Base-by-base conservation (phyloP, 192 early-diverging fungal species). In the Backusella mclennaniae region DNA sequence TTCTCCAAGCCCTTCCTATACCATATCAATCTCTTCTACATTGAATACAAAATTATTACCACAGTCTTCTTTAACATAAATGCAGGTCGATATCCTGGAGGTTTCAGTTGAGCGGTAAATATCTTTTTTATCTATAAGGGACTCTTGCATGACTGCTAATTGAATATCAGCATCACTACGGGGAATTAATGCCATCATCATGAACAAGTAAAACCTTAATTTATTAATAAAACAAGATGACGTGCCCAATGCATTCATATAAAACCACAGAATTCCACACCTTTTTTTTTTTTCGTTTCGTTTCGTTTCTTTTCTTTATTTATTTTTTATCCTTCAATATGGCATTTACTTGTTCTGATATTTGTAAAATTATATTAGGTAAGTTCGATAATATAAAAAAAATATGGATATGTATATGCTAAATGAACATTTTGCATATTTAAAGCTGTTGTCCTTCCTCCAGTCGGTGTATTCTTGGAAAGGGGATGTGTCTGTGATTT, bases 381-480 rank as follows among this genome's bases (percentile, higher is more conserved):
- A 75, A 75, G 26, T 73, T 46, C 11, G 5, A 70, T 26, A 41
- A 14, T 46, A 31, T 33, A 26, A 67, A 19, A 35, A 17, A 15
- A 17, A 44, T 23, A 59, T 15, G 12, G 5, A 15, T 44, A 4
- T 44, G 15, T 44, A 44, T 19, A 44, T 44, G 42, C 42, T 44
- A 44, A 44, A 1, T 39, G 38, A 39, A 11, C 38, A 44, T 15
- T 44, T 17, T 14, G 15, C 15, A 53, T 23, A 1, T n/a, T 12
- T 39, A 39, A 11, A 59, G 53, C 53, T 26, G 17, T 80, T 70
- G 9, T 80, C 77, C 76, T 93, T 12, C 91, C 91, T 14, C 91
- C 91, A 31, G 72, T 92, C 1, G 89, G 85, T 53, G 91, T 90
- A 66, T 85, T 93, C 67, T 77, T 93, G 59, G 89, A 89, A 75